Conservation (phyloP, 345 rosid species). For the Lepidium africanum region DNA sequence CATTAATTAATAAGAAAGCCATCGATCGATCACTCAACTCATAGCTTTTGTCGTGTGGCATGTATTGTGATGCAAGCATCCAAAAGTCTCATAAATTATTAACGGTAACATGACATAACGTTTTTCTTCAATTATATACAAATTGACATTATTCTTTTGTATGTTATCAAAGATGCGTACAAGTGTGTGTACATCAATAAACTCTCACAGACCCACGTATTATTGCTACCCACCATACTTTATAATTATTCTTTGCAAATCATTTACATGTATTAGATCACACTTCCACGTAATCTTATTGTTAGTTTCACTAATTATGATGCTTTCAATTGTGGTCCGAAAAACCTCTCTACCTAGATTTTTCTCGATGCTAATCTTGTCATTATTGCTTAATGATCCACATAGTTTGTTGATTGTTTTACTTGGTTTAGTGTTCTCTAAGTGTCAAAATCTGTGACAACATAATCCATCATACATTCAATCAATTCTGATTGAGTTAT, state of each 20-base stretch:
- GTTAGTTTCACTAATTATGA: neutral
- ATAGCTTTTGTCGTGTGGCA: conserved; percentile 22
- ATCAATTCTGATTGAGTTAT: no score
- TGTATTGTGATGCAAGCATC: conserved; percentile 26
- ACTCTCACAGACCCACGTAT: conserved; percentile 16
- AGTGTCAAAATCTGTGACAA: no score
- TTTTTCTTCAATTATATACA: conserved; percentile 4
- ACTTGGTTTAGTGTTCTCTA: no score
- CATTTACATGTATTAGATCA: neutral
- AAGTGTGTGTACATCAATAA: conserved; percentile 8
- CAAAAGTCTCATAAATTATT: conserved; percentile 14
- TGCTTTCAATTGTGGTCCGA: neutral
- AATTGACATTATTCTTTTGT: neutral
- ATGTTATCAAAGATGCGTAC: neutral
- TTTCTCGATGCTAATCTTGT: neutral
- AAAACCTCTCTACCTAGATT: neutral
- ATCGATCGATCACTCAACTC: conserved; percentile 23
- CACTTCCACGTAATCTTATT: neutral
- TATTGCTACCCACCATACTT: conserved; percentile 3
- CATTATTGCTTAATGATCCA: neutral
- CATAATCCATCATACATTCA: no score
- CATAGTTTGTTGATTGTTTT: no score
- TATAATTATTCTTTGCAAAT: no score
- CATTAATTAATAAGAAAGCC: conserved; percentile 12
- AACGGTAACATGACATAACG: conserved; percentile 17